Evolutionary conservation across 441 rosid genomes (phyloP).

Genomic region (Erodium trifolium): DNA sequence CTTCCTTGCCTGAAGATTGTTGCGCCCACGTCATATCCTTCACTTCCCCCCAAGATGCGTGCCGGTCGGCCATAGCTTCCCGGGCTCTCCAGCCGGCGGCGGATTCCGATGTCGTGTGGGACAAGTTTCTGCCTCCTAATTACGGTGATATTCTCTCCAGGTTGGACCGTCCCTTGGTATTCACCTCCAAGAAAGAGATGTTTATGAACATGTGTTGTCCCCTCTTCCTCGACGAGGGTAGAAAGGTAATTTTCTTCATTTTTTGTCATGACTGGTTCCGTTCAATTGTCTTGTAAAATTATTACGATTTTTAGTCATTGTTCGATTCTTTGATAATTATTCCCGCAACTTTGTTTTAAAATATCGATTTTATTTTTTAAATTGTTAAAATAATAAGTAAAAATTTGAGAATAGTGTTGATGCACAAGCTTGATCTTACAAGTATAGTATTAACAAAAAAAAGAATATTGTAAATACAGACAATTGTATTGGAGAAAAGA

Average conservation of each 20-base stretch:
- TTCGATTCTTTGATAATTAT: too few relatives aligned
- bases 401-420: too few relatives aligned
- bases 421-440: too few relatives aligned
- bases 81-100: constrained; percentile 41
- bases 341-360: too few relatives aligned
- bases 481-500: constrained; percentile 34
- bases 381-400: too few relatives aligned
- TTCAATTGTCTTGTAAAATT: neutral
- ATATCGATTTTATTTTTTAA: too few relatives aligned
- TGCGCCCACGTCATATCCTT: constrained; percentile 42
- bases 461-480: constrained; percentile 21
- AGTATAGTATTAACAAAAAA: neutral
- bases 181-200: constrained; percentile 55
- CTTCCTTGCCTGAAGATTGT: constrained; percentile 42
- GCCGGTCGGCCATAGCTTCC: constrained; percentile 41
- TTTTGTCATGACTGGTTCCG: neutral
- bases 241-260: constrained; percentile 28
- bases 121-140: constrained; percentile 44
- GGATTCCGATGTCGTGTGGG: constrained; percentile 52
- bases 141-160: constrained; percentile 25
- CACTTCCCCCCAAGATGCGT: constrained; percentile 45
- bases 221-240: constrained; percentile 41
- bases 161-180: constrained; percentile 19
- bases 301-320: too few relatives aligned
- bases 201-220: constrained; percentile 39